Conservation (phyloP, 495 filamentous ascomycete species). For the Podospora bellae-mahoneyi region DNA sequence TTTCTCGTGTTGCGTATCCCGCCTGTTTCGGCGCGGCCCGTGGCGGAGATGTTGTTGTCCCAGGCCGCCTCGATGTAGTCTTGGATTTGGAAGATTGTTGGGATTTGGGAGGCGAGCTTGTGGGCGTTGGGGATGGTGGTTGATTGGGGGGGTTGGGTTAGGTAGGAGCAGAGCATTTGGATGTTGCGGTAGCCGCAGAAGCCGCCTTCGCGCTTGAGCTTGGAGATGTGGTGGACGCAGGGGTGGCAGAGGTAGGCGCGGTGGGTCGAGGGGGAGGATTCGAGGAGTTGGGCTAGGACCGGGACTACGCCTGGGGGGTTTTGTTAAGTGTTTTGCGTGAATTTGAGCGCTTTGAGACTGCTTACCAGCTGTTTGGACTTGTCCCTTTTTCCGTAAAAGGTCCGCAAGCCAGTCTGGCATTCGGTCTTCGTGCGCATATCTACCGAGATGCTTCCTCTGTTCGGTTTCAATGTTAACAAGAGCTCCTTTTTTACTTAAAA, state of each 20-base stretch:
- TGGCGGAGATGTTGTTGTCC: constrained; percentile 77
- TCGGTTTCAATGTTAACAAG: not conserved
- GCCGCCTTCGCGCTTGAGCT: constrained; percentile 71
- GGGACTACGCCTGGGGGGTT: constrained; percentile 58
- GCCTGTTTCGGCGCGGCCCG: constrained; percentile 76
- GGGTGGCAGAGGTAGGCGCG: constrained; percentile 79
- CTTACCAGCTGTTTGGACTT: constrained; percentile 56
- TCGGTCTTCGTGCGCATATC: constrained; percentile 76
- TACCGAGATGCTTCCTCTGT: constrained; percentile 67
- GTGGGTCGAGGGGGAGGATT: constrained; percentile 58
- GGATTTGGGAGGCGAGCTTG: constrained; percentile 59
- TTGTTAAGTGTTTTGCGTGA: not conserved
- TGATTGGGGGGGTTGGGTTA: constrained; percentile 50
- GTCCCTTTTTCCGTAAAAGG: constrained; percentile 63
- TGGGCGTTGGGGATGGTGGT: constrained; percentile 47
- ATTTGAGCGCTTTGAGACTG: too few relatives aligned
- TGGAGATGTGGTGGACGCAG: constrained; percentile 73
- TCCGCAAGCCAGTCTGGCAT: constrained; percentile 81
- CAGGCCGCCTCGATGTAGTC: constrained; percentile 87
- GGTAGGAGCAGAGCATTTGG: constrained; percentile 84
- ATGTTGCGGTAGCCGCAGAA: constrained; percentile 99
- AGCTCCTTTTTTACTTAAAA: not conserved
- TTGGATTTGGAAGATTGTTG: constrained; percentile 79
- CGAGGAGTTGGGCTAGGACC: constrained; percentile 66
- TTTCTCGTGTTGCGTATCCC: constrained; percentile 85